Conservation (phyloP, 208 protist species). For the Leishmania lainsoni region DNA sequence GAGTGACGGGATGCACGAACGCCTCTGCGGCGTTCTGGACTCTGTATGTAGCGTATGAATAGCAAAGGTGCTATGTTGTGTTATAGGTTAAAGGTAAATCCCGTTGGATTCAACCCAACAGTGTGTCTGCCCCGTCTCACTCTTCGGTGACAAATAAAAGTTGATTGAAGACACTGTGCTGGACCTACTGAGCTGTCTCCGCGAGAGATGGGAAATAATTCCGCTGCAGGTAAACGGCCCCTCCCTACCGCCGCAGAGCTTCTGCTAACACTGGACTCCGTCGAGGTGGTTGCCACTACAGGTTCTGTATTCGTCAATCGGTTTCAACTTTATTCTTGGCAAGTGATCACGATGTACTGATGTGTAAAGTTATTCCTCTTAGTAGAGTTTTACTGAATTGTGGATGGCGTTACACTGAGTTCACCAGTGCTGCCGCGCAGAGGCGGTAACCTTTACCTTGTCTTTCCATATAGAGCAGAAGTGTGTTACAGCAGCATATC, state of each 20-base stretch:
- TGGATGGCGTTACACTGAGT: conserved; percentile 32
- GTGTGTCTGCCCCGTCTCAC: background rate
- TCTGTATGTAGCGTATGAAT: conserved; percentile 2
- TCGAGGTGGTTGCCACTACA: background rate
- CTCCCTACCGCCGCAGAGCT: background rate
- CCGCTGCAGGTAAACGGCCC: background rate
- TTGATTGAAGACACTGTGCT: background rate
- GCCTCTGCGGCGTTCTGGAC: conserved; percentile 5
- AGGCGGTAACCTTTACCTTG: conserved; percentile 29
- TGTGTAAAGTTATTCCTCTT: conserved; percentile 50
- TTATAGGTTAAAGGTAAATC: background rate
- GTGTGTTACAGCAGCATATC: conserved; percentile 25
- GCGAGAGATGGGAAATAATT: background rate
- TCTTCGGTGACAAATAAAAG: background rate
- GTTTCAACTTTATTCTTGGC: conserved; percentile 18
- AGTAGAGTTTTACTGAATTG: conserved; percentile 33
- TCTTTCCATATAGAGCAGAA: conserved; percentile 37
- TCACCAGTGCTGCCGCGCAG: conserved; percentile 42
- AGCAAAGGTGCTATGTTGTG: background rate
- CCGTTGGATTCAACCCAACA: background rate
- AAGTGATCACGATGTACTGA: conserved; percentile 58
- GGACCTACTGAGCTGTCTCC: background rate
- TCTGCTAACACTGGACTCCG: background rate
- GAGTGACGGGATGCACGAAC: background rate
- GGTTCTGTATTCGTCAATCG: conserved; percentile 1